These are phyloP conservation scores for Cercophora sp. DNA, from an alignment of 495 filamentous ascomycete genomes.

Conservation along the genomic window DNA sequence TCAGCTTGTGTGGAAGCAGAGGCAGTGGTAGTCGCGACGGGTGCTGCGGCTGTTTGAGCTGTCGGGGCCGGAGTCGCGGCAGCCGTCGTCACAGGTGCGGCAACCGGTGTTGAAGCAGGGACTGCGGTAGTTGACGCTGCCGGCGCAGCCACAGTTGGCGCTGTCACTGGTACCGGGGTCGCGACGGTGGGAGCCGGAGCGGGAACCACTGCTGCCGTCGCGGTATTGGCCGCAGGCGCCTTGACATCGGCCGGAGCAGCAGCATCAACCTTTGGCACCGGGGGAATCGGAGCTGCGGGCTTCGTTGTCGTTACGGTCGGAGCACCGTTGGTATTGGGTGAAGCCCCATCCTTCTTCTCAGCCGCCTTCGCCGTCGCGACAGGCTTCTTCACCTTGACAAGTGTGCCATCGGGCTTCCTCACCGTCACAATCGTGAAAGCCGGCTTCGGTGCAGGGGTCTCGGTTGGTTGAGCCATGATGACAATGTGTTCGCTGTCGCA, in stretches of 20 bases:
- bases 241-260: not conserved
- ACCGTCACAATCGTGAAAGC: constrained; percentile 3
- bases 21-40: no score
- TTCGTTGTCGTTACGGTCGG: not conserved
- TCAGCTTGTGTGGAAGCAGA: no score
- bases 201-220: not conserved
- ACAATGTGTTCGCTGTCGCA: not conserved
- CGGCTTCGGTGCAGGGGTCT: not conserved
- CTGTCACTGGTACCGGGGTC: not conserved
- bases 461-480: not conserved
- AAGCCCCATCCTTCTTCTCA: no score
- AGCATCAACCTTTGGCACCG: not conserved
- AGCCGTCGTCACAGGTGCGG: no score
- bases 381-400: constrained; percentile 8
- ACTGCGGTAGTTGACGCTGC: not conserved
- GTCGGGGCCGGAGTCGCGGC: no score
- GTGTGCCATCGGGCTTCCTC: constrained; percentile 3
- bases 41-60: no score
- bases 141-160: not conserved
- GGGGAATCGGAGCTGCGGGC: not conserved
- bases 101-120: no score
- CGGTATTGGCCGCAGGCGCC: not conserved
- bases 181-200: not conserved
- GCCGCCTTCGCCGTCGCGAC: not conserved
- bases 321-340: no score